phyloP scores from a whole-genome alignment of 305 asterid species.

The Fraxinus paxiana region DNA sequence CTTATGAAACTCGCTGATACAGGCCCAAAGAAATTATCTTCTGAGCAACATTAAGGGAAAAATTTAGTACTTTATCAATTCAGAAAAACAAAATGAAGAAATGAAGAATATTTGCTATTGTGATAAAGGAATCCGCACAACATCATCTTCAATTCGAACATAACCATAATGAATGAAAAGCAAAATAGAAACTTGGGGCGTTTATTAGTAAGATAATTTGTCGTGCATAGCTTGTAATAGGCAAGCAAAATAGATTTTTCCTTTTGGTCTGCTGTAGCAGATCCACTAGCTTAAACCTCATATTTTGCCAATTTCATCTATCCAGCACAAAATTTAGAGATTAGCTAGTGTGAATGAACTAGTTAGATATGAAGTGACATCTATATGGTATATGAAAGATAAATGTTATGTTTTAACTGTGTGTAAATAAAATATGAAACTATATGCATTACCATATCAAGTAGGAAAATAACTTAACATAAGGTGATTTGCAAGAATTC shows the following conservation, averaged over 20 bases:
- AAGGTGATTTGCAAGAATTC: neutral
- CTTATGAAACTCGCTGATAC: conserved; percentile 87
- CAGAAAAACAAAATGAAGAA: conserved; percentile 1
- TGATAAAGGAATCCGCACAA: neutral
- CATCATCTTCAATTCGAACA: neutral
- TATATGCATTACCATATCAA: neutral
- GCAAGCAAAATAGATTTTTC: neutral
- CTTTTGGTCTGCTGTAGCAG: neutral
- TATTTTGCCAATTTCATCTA: neutral
- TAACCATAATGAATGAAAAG: neutral
- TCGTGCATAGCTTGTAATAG: neutral
- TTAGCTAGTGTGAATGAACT: neutral
- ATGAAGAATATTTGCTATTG: neutral
- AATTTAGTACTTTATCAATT: conserved; percentile 8
- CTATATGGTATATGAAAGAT: neutral
- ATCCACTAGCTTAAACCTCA: neutral
- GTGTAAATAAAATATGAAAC: neutral
- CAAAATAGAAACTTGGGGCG: neutral
- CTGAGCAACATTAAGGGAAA: conserved; percentile 44
- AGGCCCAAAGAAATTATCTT: conserved; percentile 90
- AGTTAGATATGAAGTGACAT: neutral
- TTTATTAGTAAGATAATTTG: neutral
- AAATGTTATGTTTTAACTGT: neutral
- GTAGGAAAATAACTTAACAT: neutral
- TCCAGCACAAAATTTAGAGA: neutral